Percentiles rank a stretch among this genome's conserved stretches.
Conservation (phyloP, 2,329 filamentous ascomycete genomes). For the Colletotrichum aenigma region DNA sequence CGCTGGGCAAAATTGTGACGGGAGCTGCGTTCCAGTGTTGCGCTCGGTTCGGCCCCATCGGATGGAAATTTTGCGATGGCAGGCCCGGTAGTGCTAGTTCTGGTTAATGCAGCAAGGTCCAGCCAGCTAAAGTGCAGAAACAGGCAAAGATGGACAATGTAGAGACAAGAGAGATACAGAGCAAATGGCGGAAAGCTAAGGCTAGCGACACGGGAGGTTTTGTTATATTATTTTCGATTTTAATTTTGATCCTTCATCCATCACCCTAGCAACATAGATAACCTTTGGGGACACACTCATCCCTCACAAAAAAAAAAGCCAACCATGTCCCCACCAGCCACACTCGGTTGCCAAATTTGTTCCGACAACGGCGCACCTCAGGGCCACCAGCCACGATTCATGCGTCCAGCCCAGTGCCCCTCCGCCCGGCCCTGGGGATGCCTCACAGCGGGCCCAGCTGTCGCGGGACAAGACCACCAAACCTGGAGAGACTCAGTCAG, state of each 20-base stretch:
- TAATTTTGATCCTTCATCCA: background rate
- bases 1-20: background rate
- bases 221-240: background rate
- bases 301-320: background rate
- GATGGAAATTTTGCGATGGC: conserved; percentile 19
- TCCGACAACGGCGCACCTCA: background rate
- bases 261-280: background rate
- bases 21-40: background rate
- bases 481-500: background rate
- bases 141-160: background rate
- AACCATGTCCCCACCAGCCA: background rate
- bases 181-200: background rate
- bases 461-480: background rate
- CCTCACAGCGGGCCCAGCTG: background rate
- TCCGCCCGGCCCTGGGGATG: background rate
- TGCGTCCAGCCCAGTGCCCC: background rate
- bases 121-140: background rate
- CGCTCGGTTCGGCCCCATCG: conserved; percentile 7
- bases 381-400: background rate
- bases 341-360: background rate
- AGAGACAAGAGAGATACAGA: background rate
- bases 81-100: background rate
- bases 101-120: background rate
- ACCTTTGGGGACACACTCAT: background rate
- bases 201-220: background rate